Base-by-base conservation (phyloP, 2,329 filamentous ascomycete species). In the Penicillium oxalicum region DNA sequence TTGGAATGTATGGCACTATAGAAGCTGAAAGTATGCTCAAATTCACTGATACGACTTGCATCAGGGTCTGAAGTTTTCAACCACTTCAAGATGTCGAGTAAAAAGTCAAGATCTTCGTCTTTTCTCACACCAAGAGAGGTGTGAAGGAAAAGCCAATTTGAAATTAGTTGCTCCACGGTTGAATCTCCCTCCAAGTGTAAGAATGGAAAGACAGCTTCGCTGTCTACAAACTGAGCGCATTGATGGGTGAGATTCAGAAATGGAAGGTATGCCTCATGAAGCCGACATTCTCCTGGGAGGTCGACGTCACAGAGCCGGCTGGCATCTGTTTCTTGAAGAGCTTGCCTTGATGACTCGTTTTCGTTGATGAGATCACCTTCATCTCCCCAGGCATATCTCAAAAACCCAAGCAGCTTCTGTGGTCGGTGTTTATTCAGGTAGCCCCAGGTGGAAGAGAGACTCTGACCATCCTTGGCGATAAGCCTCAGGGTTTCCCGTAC, bases 21-120 rank as follows among this genome's bases (percentile, higher is more conserved):
- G 27, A 47, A 36, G 26, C 37, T 33, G 28, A 35, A 47, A 26
- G 41, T 40, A 35, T 34, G 44, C 29, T 36, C 12, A 47, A 27
- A 37, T 29, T 36, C 29, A 36, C 36, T 40, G n/a, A 46, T 38
- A 13, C 24, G 36, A 33, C 13, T 18, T 33, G 13, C 37, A 34
- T 46, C 36, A 25, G 42, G 33, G 11, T 34, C 25, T 34, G 44
- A 11, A 24, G 24, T 40, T 32, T 32, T 27, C 13, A 40, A 24
- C 47, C 41, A 45, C n/a, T 35, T 40, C 41, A 49, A 41, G 27
- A 49, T 45, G 36, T 49, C 41, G 28, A 49, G 47, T 40, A 49
- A 40, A 36, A 49, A 49, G 24, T 26, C 35, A 33, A 45, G 8
- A 35, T 49, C 41, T 13, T 49, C 41, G 29, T 49, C 47, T 36